Evolutionary conservation across 345 rosid species (phyloP), one percentile per base, ranked within the genome.

Genomic region (Turritis glabra): DNA sequence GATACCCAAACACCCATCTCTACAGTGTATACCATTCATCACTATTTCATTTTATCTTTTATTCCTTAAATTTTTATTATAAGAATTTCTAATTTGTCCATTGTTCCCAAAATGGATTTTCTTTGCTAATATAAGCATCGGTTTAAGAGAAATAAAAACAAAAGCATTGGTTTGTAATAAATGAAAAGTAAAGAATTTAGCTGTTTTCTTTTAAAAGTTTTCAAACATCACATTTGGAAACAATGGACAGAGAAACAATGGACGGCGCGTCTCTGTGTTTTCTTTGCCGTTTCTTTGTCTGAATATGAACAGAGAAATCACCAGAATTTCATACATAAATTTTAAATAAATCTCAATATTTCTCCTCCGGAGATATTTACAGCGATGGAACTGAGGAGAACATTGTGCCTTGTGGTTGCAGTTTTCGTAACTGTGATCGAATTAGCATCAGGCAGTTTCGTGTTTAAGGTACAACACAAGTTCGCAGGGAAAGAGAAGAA

Each of bases 401-500:
- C 76, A 32, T 48, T 72, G 27, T 67, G 69, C 72, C n/a, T 54
- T 78, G 68, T 30, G 64, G 41, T 63, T 66, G 48, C 69, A 8
- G 41, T 76, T 73, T 65, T 73, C 77, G 62, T 73, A 73, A 67
- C 64, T 65, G 23, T 83, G 61, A 30, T 27, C 46, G 72, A 80
- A 46, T 67, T 81, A 1, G 80, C 25, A 41, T 47, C 80, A 48
- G 80, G 80, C 15, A 84, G 86, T 67, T 10, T 87, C 13, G 84
- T 89, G 51, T 84, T 94, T 40, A 33, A 84, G 19, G 97, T 92
- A 5, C 84, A 84, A n/a, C 82, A 83, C 75, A 92, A 86, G 72
- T 89, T 89, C 70, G 81, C 82, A 25, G 92, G 90, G 2, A 69
- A 65, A 23, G 76, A 69, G 64, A 85, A 71, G 33, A 78, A 75